phyloP scores from a whole-genome alignment of 2,329 filamentous ascomycete genomes.

The Xylaria multiplex region DNA sequence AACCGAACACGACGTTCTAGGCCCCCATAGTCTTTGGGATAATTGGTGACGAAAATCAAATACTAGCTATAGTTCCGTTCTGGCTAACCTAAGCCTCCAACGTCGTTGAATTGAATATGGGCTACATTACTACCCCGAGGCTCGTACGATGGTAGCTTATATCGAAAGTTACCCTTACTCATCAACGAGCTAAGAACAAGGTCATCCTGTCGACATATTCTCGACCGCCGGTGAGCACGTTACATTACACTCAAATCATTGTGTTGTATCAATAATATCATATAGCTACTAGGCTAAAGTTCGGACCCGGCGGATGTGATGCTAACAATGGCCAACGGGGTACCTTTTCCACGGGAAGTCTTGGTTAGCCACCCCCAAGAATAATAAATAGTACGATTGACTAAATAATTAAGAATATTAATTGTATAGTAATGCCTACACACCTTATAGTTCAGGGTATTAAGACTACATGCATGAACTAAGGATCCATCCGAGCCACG shows the following conservation, averaged over 20 bases:
- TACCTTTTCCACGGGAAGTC: no score
- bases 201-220: background rate
- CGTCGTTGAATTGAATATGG: background rate
- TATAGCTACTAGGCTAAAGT: background rate
- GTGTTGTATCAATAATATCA: background rate
- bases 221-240: background rate
- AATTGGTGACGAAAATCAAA: no score
- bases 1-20: no score
- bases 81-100: background rate
- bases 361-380: no score
- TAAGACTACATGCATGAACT: slow-evolving; percentile 5
- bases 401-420: background rate
- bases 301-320: no score
- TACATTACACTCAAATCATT: background rate
- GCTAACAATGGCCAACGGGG: no score
- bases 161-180: background rate
- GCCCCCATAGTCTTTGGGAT: no score
- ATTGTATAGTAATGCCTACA: background rate
- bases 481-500: background rate
- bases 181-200: background rate
- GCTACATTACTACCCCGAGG: background rate
- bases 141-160: background rate
- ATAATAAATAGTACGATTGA: no score
- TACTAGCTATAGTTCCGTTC: no score
- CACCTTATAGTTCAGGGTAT: background rate